These are phyloP conservation scores for Porogramme epimiltina DNA, from an alignment of 1,284 basidiomycete genomes.

Conservation along the genomic window DNA sequence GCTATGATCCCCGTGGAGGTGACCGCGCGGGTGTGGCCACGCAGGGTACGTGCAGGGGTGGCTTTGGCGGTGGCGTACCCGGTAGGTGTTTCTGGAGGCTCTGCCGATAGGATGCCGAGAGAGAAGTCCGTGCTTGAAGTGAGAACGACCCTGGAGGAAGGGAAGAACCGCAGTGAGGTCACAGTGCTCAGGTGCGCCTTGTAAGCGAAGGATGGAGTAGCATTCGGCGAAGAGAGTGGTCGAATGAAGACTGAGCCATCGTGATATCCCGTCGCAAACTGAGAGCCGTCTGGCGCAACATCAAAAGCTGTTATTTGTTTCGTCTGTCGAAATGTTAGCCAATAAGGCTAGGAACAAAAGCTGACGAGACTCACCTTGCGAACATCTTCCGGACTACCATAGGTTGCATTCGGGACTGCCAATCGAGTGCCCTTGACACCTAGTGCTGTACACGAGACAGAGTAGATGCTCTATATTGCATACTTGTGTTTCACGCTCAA, in stretches of 20 bases:
- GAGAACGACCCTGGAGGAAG: constrained; percentile 64
- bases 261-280: constrained; percentile 61
- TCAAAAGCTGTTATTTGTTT: constrained; percentile 62
- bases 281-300: constrained; percentile 55
- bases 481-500: constrained; percentile 23
- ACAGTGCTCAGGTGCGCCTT: constrained; percentile 58
- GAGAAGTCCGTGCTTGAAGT: constrained; percentile 66
- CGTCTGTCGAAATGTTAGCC: constrained; percentile 4
- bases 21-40: constrained; percentile 68
- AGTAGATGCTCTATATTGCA: constrained; percentile 26
- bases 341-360: not conserved
- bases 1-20: constrained; percentile 64
- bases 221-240: constrained; percentile 19
- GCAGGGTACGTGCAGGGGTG: constrained; percentile 58
- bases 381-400: constrained; percentile 42
- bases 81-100: constrained; percentile 27
- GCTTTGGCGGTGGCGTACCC: constrained; percentile 29
- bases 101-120: constrained; percentile 61
- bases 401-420: constrained; percentile 45
- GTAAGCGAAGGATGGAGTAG: constrained; percentile 31
- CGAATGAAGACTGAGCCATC: constrained; percentile 55
- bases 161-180: constrained; percentile 61
- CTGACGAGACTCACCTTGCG: constrained; percentile 40
- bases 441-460: constrained; percentile 35
- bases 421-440: constrained; percentile 48